Evolutionary conservation across 176 grass and related monocot species (phyloP), one percentile per base, ranked within the genome.

Genomic region (Carex parvula): DNA sequence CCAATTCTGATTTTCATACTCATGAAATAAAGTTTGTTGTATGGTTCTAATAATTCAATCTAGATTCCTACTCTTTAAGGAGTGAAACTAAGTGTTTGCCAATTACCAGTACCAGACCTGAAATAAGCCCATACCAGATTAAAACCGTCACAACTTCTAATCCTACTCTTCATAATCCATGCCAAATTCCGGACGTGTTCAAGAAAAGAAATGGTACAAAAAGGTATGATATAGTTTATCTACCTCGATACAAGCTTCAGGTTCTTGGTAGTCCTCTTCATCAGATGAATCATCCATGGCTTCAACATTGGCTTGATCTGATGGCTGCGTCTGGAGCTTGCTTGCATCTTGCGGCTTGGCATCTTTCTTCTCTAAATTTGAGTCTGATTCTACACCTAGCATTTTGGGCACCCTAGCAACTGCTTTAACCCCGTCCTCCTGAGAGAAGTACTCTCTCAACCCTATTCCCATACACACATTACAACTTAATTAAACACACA

Each of bases 381-480:
- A 46, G 83, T 65, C 86, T 41, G 86, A 83, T 82, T 85, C 64
- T 88, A 91, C 84, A 61, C 80, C 90, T 81, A 83, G 75, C 96
- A 95, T 98, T 29, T 93, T 86, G 1, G 93, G 96, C 74, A 98
- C 93, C 86, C 91, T 95, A 39, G 89, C 79, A 60, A 89, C 63
- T 29, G 85, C 88, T 71, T 90, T 76, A 74, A 91, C 84, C 69
- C 93, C 93, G 85, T 98, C 96, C 46, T 84, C 93, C 84, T 98
- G 96, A 17, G 91, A 87, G 88, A 95, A 98, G 48, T 89, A 95
- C 70, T 98, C 96, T 83, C 96, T 93, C 71, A 98, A 92, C 69
- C 96, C 96, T 98, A 60, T 81, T 24, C 54, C 48, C 41, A 87
- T 82, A 82, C 81, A 79, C 15, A 32, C 14, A 55, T 77, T 77